A percentile compares a stretch with the other conserved stretches of the same genome.
Conservation (phyloP, 176 grass and related monocot species). For the Oryza rufipogon region DNA sequence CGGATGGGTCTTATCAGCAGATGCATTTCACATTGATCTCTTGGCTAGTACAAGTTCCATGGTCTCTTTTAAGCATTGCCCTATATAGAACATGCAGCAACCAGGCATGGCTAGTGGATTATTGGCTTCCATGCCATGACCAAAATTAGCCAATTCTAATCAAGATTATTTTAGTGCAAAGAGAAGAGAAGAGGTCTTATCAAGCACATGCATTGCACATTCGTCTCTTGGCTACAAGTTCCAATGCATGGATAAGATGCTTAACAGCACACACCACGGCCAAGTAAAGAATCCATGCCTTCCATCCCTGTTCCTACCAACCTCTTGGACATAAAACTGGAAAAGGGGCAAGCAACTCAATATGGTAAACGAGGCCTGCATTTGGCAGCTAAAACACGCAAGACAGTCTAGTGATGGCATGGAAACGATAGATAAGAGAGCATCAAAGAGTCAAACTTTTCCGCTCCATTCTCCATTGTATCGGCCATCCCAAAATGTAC, state of each 20-base stretch:
- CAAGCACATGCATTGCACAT: constrained; percentile 53
- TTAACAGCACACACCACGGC: constrained; percentile 6
- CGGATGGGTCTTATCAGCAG: constrained; percentile 39
- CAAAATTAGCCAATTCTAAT: background rate
- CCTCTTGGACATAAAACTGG: constrained; percentile 32
- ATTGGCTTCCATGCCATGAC: background rate
- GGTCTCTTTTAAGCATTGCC: constrained; percentile 38
- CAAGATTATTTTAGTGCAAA: background rate
- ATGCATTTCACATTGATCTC: constrained; percentile 58
- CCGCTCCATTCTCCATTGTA: constrained; percentile 26
- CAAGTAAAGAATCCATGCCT: constrained; percentile 17
- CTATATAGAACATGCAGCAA: constrained; percentile 27
- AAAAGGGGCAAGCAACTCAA: constrained; percentile 12
- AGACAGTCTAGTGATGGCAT: constrained; percentile 32
- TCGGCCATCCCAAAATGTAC: background rate
- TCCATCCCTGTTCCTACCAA: constrained; percentile 20
- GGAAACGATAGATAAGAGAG: background rate
- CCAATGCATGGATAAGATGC: constrained; percentile 55
- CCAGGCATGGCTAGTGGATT: background rate
- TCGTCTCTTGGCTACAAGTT: constrained; percentile 45
- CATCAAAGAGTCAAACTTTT: constrained; percentile 59
- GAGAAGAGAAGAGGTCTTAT: constrained; percentile 29
- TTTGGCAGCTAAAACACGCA: constrained; percentile 47
- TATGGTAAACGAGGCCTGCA: background rate
- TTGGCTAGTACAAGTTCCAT: constrained; percentile 49